These are phyloP conservation scores for Dendrobium officinale DNA, from an alignment of 106 monocot genomes.

Conservation along the genomic window DNA sequence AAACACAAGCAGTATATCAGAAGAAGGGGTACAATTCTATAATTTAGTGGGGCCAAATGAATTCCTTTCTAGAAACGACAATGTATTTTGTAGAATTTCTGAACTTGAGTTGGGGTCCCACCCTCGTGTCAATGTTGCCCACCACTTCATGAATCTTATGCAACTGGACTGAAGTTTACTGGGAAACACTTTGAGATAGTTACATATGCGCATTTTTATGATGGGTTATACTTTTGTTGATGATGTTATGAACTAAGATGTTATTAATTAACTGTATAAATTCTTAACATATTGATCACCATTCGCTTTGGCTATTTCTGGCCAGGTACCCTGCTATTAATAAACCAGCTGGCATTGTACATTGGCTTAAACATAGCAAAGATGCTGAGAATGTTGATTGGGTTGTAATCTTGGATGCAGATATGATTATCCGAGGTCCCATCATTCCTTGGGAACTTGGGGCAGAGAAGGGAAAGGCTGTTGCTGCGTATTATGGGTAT, in stretches of 20 bases:
- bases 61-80: not conserved
- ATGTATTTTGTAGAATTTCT: not conserved
- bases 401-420: conserved; percentile 98
- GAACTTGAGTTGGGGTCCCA: not conserved
- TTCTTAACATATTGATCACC: conserved; percentile 3
- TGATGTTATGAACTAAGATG: not conserved
- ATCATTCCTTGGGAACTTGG: conserved; percentile 97
- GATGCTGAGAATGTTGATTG: conserved; percentile 93
- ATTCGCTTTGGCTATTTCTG: conserved; percentile 8
- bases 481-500: conserved; percentile 97
- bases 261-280: not conserved
- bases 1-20: not conserved
- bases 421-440: conserved; percentile 92
- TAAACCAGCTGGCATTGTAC: conserved; percentile 88
- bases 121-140: not conserved
- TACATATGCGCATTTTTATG: not conserved
- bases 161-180: not conserved
- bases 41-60: not conserved
- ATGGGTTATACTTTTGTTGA: not conserved
- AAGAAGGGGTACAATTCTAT: not conserved
- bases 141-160: not conserved
- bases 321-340: conserved; percentile 97
- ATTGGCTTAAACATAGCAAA: conserved; percentile 90
- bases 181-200: not conserved
- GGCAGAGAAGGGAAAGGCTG: conserved; percentile 87